phyloP scores from a whole-genome alignment of 345 rosid genomes.

The Aurinia saxatilis region DNA sequence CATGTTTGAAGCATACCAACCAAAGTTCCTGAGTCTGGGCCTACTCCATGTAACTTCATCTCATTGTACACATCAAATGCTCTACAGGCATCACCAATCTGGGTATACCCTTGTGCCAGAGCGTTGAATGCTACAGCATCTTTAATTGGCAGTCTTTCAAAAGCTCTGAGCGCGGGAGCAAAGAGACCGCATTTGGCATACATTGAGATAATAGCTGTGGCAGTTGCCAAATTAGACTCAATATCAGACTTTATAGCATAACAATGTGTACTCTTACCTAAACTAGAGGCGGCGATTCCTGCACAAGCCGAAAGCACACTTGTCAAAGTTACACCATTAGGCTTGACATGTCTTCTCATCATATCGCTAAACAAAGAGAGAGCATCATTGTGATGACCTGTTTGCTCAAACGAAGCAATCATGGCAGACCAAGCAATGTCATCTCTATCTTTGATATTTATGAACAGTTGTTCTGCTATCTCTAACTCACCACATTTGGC shows the following conservation, averaged over 20 bases:
- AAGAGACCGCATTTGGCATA: conserved; percentile 45
- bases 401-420: conserved; percentile 41
- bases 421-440: conserved; percentile 57
- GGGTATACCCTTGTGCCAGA: conserved; percentile 43
- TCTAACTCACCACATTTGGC: conserved; percentile 44
- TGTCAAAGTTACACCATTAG: conserved; percentile 39
- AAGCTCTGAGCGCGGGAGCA: conserved; percentile 29
- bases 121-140: conserved; percentile 58
- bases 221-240: conserved; percentile 35
- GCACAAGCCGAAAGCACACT: conserved; percentile 51
- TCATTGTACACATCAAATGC: conserved; percentile 37
- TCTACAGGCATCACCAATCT: conserved; percentile 31
- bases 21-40: conserved; percentile 48
- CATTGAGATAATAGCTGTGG: conserved; percentile 54
- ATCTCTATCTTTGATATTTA: conserved; percentile 32
- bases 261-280: conserved; percentile 59
- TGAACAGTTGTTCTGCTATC: conserved; percentile 34
- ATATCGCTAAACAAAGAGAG: conserved; percentile 40
- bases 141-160: conserved; percentile 38
- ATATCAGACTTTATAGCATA: conserved; percentile 38
- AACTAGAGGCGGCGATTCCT: conserved; percentile 26
- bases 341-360: conserved; percentile 36
- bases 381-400: conserved; percentile 45
- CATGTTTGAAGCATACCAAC: conserved; percentile 46
- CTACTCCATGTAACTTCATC: conserved; percentile 31